A percentile compares a stretch with the other conserved stretches of the same genome.
These are phyloP conservation scores for Hericium rajendrae DNA, from an alignment of 768 basidiomycete genomes.

Conservation along the genomic window DNA sequence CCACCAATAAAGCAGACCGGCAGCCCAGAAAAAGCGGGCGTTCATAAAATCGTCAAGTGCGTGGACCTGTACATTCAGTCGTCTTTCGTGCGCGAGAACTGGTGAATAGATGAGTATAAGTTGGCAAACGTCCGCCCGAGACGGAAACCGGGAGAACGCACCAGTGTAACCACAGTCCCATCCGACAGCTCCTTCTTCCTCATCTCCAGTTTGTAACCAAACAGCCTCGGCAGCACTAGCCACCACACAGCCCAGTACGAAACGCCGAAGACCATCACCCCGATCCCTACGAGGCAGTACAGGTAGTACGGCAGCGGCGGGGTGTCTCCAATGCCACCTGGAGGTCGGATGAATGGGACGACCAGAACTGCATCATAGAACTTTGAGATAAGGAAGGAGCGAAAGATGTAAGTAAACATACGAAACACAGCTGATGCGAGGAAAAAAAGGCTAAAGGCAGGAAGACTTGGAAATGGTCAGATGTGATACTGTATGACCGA, in stretches of 20 bases:
- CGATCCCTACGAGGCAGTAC: conserved; percentile 48
- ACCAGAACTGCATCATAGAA: conserved; percentile 32
- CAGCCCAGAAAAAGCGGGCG: no score
- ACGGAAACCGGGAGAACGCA: conserved; percentile 18
- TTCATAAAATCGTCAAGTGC: no score
- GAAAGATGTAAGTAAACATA: conserved; percentile 21
- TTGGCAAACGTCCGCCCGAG: no score
- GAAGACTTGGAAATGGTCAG: conserved; percentile 36
- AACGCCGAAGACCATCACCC: conserved; percentile 34
- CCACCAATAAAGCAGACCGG: no score
- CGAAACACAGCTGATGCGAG: conserved; percentile 40
- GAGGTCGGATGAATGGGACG: conserved; percentile 45
- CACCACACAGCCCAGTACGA: conserved; percentile 50
- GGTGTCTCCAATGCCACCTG: conserved; percentile 47
- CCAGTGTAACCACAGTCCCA: conserved; percentile 45
- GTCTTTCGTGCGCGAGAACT: no score
- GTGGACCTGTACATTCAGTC: no score
- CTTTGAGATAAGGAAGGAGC: neutral
- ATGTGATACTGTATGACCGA: no score
- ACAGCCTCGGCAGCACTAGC: conserved; percentile 35
- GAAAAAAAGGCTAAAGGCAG: conserved; percentile 47
- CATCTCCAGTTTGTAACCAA: conserved; percentile 38
- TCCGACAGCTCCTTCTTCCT: conserved; percentile 40
- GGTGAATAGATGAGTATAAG: no score
- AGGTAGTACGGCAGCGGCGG: conserved; percentile 53